Base-by-base conservation (phyloP, 2,329 filamentous ascomycete genomes). In the Colletotrichum simmondsii region DNA sequence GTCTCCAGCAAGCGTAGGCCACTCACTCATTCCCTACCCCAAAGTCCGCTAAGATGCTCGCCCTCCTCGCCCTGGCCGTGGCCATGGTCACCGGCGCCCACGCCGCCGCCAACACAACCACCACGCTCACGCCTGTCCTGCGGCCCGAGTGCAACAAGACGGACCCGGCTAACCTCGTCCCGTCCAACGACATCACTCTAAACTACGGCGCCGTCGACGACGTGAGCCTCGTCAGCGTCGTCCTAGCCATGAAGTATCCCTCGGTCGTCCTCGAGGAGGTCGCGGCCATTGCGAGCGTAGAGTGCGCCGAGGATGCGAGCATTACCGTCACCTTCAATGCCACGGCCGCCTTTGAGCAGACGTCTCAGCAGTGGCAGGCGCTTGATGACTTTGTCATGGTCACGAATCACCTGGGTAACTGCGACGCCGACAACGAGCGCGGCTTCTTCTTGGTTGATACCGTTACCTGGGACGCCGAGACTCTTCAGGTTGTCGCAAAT, bases 221-320 rank as follows among this genome's bases (percentile, higher is more conserved):
- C 8, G 88, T 88, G 76, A 89, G 88, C 16, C 83, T 91, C 52
- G 84, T 86, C 19, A 85, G 87, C 73, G 88, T 89, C 30, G 90
- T 90, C 71, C 66, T 88, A 86, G 60, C 86, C 84, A 65, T 85
- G 86, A 75, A 75, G 61, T 75, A 75, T 49, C 71, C 75, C 3
- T 72, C 75, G 7, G 75, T 77, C n/a, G 59, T 74, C 14, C 76
- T 77, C 32, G 76, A 77, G 71, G 76, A 77, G 54, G 60, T 77
- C 46, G 89, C 89, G 28, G 90, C 84, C 4, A 73, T 89, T 10
- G 83, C 85, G 12, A 91, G 88, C 1, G 81, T 91, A 67, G 78
- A 84, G 59, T 91, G 89, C 76, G 91, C 91, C 78, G 87, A 42
- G 16, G 37, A 86, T 26, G 80, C 85, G 16, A 86, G 88, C 26